Evolutionary conservation across 2,329 filamentous ascomycete genomes (phyloP).

Genomic region (Colletotrichum sp.): DNA sequence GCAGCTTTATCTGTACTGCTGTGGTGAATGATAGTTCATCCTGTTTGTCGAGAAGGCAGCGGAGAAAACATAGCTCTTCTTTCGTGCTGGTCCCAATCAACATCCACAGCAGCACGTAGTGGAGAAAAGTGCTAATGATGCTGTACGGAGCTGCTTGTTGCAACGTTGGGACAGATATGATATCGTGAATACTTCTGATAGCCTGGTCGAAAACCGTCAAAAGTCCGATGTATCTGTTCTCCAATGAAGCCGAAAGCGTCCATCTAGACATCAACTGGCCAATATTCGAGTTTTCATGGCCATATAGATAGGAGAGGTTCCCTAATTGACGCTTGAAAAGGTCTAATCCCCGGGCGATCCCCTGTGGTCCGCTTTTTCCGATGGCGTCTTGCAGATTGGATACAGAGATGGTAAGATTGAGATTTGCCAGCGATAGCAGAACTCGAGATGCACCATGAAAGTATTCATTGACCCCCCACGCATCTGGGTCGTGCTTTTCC

Average conservation of each 20-base stretch:
- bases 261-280: background rate
- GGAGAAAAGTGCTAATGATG: background rate
- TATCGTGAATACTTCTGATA: background rate
- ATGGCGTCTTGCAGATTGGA: slow-evolving; percentile 1
- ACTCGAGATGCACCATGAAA: background rate
- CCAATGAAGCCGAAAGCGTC: background rate
- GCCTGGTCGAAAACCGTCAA: background rate
- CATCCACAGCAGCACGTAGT: background rate
- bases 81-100: background rate
- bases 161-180: background rate
- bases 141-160: background rate
- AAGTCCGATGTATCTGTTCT: background rate
- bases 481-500: background rate
- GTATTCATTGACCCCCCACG: background rate
- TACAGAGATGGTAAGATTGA: background rate
- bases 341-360: background rate
- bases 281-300: background rate
- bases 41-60: background rate
- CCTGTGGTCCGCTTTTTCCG: background rate
- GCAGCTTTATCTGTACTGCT: background rate
- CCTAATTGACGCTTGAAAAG: background rate
- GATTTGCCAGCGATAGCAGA: background rate
- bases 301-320: too few species aligned
- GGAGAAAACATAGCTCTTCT: background rate
- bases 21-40: background rate